Conservation (phyloP, 2,329 filamentous ascomycete species). For the Colletotrichum plurivorum region DNA sequence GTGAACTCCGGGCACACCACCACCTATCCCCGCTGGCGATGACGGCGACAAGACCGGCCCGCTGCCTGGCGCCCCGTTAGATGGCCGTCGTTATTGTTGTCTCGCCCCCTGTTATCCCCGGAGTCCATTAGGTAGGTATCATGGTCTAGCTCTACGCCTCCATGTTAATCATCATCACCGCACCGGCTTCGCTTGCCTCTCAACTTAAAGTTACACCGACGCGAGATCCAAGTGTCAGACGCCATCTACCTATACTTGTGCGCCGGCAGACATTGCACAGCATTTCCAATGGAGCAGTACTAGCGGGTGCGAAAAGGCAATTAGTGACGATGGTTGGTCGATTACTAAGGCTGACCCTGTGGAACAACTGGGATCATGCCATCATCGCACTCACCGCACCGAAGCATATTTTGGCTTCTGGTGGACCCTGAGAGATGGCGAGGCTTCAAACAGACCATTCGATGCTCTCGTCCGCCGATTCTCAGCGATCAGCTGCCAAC, state of each 20-base stretch:
- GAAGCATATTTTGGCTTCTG: neutral
- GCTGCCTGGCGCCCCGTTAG: slow-evolving; percentile 13
- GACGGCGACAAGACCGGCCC: slow-evolving; percentile 31
- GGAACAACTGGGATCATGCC: slow-evolving; percentile 25
- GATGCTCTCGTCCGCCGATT: slow-evolving; percentile 8
- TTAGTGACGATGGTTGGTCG: neutral
- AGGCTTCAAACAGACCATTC: neutral
- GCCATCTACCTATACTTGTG: neutral
- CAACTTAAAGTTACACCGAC: neutral
- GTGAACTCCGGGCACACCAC: slow-evolving; percentile 30
- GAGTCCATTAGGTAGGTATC: neutral
- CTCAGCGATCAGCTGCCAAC: neutral
- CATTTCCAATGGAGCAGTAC: neutral
- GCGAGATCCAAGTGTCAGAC: neutral
- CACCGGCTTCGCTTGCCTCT: neutral
- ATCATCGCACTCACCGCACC: slow-evolving; percentile 18
- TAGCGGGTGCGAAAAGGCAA: neutral
- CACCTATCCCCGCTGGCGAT: slow-evolving; percentile 28
- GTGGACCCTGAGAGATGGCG: neutral
- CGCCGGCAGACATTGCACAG: neutral
- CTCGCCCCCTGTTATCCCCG: neutral
- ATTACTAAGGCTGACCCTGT: neutral
- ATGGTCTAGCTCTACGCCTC: slow-evolving; percentile 8
- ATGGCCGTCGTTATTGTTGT: slow-evolving; percentile 3
- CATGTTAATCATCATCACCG: slow-evolving; percentile 2